Evolutionary conservation across 108 stramenopile genomes (phyloP).

Genomic region (Cyclotella baltica): DNA sequence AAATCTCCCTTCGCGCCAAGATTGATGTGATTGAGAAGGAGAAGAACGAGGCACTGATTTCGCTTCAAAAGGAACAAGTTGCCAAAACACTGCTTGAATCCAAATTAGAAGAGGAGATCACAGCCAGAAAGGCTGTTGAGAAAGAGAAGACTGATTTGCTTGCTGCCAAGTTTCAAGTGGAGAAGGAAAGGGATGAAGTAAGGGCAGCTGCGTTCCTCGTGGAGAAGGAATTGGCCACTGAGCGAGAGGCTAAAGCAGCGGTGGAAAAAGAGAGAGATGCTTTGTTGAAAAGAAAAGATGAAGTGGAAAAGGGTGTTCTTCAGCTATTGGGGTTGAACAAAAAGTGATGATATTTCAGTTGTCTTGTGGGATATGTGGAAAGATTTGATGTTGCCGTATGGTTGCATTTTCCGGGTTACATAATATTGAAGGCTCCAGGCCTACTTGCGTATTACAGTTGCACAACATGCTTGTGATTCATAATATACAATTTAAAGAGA

Average conservation of each 20-base stretch:
- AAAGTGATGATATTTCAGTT: neutral
- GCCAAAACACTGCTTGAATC: neutral
- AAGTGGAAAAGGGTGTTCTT: neutral
- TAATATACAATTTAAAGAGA: neutral
- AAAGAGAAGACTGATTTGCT: constrained; percentile 3
- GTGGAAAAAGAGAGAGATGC: neutral
- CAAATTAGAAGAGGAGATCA: neutral
- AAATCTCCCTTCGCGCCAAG: neutral
- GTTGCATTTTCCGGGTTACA: neutral
- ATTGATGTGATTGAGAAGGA: neutral
- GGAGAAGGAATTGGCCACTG: neutral
- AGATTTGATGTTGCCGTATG: neutral
- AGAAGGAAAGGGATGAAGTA: neutral
- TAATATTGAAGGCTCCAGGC: neutral
- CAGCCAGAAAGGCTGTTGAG: neutral
- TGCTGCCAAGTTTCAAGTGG: neutral
- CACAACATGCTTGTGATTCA: constrained; percentile 2
- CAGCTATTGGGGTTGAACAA: neutral
- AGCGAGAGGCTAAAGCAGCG: neutral
- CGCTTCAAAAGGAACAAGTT: neutral
- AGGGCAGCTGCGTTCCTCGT: neutral
- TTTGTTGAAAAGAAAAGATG: neutral
- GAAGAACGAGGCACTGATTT: neutral
- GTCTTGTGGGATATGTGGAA: neutral
- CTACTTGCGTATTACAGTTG: neutral